Evolutionary conservation across 2,329 filamentous ascomycete species (phyloP).

Genomic region (Alternaria dauci): DNA sequence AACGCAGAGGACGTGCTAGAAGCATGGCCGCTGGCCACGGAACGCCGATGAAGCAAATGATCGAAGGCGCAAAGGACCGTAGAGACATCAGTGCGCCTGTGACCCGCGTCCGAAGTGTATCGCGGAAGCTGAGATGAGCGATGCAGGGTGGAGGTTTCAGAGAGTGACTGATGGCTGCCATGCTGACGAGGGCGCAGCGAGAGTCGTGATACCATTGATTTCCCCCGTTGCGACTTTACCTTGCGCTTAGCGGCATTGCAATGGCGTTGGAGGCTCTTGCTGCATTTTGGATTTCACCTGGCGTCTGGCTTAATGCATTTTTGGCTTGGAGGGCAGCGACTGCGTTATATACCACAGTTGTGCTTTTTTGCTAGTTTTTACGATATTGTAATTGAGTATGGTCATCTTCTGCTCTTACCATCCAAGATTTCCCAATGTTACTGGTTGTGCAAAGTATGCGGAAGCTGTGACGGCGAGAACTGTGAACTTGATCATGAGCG

Average conservation of each 20-base stretch:
- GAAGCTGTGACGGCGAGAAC: background rate
- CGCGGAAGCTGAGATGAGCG: slow-evolving; percentile 31
- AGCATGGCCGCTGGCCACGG: slow-evolving; percentile 71
- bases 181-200: slow-evolving; percentile 18
- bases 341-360: slow-evolving; percentile 38
- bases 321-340: slow-evolving; percentile 18
- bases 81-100: slow-evolving; percentile 59
- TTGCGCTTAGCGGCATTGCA: slow-evolving; percentile 45
- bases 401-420: background rate
- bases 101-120: slow-evolving; percentile 37
- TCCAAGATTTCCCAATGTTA: background rate
- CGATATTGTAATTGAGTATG: slow-evolving; percentile 7
- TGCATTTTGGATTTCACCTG: slow-evolving; percentile 6
- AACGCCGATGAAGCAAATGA: slow-evolving; percentile 68
- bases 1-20: slow-evolving; percentile 74
- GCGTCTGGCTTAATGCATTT: slow-evolving; percentile 19
- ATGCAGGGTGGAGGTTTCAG: background rate
- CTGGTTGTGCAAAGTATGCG: background rate
- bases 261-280: slow-evolving; percentile 38
- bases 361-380: slow-evolving; percentile 17
- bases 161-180: background rate
- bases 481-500: background rate
- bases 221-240: slow-evolving; percentile 19
- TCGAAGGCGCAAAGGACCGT: slow-evolving; percentile 58
- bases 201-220: slow-evolving; percentile 19